These are phyloP conservation scores for Rhamnella rubrinervis DNA, from an alignment of 331 rosid genomes.

Conservation along the genomic window DNA sequence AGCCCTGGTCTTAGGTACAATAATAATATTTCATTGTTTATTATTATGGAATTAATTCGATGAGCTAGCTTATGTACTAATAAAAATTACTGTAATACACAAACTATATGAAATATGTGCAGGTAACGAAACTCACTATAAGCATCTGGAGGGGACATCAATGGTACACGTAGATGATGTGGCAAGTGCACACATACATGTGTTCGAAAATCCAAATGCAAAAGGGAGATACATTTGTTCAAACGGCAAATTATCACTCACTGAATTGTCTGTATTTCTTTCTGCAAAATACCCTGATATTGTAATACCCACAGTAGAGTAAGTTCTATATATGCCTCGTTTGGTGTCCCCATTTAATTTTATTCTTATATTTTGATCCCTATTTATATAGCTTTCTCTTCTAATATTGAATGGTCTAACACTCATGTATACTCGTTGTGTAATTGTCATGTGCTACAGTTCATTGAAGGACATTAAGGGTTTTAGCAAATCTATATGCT, in stretches of 20 bases:
- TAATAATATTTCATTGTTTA: neutral
- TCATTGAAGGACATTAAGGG: slow-evolving; percentile 32
- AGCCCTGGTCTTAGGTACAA: slow-evolving; percentile 44
- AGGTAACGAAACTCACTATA: slow-evolving; percentile 21
- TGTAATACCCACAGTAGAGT: slow-evolving; percentile 42
- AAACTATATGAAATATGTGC: neutral
- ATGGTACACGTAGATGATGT: slow-evolving; percentile 62
- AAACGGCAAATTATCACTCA: neutral
- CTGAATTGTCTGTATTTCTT: slow-evolving; percentile 17
- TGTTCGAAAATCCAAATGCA: slow-evolving; percentile 49
- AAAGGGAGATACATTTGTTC: slow-evolving; percentile 50
- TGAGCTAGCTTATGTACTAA: too few relatives aligned
- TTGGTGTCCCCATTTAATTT: too few relatives aligned
- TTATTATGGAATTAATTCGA: neutral
- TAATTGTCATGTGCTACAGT: slow-evolving; percentile 11
- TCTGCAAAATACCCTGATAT: slow-evolving; percentile 36
- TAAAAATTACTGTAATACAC: too few relatives aligned
- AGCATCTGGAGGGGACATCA: neutral
- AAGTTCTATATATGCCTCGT: slow-evolving; percentile 15
- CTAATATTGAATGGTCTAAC: too few relatives aligned
- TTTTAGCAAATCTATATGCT: neutral
- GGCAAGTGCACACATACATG: slow-evolving; percentile 48
- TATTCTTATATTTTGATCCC: too few relatives aligned
- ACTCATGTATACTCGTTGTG: too few relatives aligned
- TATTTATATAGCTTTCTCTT: too few relatives aligned